phyloP scores from a whole-genome alignment of 345 rosid species.

The Atalantia buxifolia region DNA sequence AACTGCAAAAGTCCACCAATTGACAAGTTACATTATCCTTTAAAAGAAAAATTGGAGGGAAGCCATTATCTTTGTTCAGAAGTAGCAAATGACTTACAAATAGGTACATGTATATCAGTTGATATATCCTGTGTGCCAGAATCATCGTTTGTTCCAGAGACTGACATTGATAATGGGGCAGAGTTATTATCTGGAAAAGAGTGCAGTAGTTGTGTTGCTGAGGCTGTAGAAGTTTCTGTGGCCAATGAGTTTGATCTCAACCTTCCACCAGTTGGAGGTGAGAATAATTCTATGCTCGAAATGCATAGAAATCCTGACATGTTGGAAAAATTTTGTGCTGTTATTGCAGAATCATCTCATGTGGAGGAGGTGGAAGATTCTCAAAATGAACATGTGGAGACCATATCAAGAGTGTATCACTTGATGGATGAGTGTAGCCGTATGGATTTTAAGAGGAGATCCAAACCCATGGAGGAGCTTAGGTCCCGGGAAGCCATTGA shows the following conservation, averaged over 20 bases:
- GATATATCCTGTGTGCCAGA: slow-evolving; percentile 81
- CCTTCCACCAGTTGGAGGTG: slow-evolving; percentile 27
- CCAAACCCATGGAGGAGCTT: slow-evolving; percentile 26
- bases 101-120: slow-evolving; percentile 34
- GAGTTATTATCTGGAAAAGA: slow-evolving; percentile 40
- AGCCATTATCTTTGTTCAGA: slow-evolving; percentile 28
- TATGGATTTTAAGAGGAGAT: slow-evolving; percentile 49
- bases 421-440: slow-evolving; percentile 89
- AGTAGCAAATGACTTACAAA: slow-evolving; percentile 26
- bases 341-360: slow-evolving; percentile 36
- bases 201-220: slow-evolving; percentile 37
- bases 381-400: slow-evolving; percentile 34
- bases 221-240: slow-evolving; percentile 46
- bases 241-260: slow-evolving; percentile 30
- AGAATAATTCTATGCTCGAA: slow-evolving; percentile 21
- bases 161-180: slow-evolving; percentile 46
- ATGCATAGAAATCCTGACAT: slow-evolving; percentile 33
- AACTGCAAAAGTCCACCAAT: slow-evolving; percentile 26
- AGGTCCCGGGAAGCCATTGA: slow-evolving; percentile 21
- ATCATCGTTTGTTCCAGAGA: slow-evolving; percentile 84
- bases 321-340: slow-evolving; percentile 33
- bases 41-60: slow-evolving; percentile 31
- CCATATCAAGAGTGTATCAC: slow-evolving; percentile 38
- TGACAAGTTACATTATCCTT: slow-evolving; percentile 27
- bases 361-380: slow-evolving; percentile 44